phyloP scores from a whole-genome alignment of 805 yeast species.

The Priceomyces medius region DNA sequence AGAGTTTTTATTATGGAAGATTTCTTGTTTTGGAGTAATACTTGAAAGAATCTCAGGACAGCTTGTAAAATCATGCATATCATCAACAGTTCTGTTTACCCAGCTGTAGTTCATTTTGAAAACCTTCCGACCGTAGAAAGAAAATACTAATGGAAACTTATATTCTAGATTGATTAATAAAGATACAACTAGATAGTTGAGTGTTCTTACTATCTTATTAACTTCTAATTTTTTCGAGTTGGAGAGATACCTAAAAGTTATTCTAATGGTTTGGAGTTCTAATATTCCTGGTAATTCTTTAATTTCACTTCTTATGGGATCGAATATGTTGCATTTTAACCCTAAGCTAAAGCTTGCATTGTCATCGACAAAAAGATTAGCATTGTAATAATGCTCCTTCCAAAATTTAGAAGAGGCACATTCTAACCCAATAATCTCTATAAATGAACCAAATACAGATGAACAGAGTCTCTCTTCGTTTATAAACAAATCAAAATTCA shows the following conservation, averaged over 20 bases:
- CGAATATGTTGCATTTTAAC: conserved; percentile 11
- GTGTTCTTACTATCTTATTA: conserved; percentile 9
- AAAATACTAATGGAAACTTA: conserved; percentile 30
- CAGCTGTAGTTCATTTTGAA: conserved; percentile 20
- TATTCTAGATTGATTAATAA: conserved; percentile 27
- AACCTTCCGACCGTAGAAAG: conserved; percentile 26
- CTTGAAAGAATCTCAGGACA: background rate
- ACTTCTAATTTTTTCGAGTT: conserved; percentile 4
- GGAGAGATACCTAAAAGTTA: conserved; percentile 4
- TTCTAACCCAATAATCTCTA: conserved; percentile 12
- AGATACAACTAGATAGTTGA: conserved; percentile 23
- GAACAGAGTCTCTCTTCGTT: conserved; percentile 10
- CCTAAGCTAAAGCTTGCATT: conserved; percentile 8
- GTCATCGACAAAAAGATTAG: conserved; percentile 8
- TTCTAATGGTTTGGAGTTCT: background rate
- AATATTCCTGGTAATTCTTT: background rate
- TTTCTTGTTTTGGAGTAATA: background rate
- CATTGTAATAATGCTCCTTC: conserved; percentile 10
- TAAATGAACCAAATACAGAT: conserved; percentile 9
- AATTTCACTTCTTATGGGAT: conserved; percentile 3
- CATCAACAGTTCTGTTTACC: conserved; percentile 10
- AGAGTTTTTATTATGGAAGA: background rate
- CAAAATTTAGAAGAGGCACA: conserved; percentile 8
- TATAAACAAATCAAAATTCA: conserved; percentile 12
- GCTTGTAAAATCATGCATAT: conserved; percentile 3